phyloP scores from a whole-genome alignment of 768 basidiomycete species.

The Podaxis sp. region DNA sequence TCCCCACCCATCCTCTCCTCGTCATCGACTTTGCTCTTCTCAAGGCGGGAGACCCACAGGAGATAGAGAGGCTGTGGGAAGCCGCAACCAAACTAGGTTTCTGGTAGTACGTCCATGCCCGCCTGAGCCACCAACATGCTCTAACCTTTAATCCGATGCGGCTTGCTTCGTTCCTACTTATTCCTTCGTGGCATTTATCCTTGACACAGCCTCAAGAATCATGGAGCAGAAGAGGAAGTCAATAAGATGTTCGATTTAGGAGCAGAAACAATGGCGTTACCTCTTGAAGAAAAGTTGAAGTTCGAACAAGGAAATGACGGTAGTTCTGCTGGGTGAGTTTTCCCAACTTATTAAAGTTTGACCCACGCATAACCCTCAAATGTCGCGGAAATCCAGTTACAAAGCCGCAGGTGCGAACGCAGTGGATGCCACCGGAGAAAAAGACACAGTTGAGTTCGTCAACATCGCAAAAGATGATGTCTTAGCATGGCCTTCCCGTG shows the following conservation, averaged over 20 bases:
- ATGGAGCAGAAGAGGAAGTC: constrained; percentile 48
- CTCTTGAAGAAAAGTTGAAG: constrained; percentile 55
- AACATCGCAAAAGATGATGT: constrained; percentile 72
- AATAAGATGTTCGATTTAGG: constrained; percentile 57
- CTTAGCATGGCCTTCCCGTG: constrained; percentile 53
- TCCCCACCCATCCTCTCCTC: constrained; percentile 54
- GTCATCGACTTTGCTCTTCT: constrained; percentile 56
- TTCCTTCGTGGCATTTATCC: neutral
- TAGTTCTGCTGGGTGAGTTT: constrained; percentile 36
- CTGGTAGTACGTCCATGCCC: constrained; percentile 55
- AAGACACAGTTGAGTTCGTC: constrained; percentile 62
- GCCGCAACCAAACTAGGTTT: constrained; percentile 62
- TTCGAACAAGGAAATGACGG: constrained; percentile 57
- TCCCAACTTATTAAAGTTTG: neutral
- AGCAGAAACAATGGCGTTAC: constrained; percentile 51
- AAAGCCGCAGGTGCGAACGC: constrained; percentile 65
- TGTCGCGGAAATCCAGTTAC: constrained; percentile 38
- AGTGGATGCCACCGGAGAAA: constrained; percentile 56
- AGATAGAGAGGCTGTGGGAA: constrained; percentile 53
- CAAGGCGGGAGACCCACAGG: constrained; percentile 36
- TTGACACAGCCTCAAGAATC: constrained; percentile 49
- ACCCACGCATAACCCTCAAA: neutral
- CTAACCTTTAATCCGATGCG: neutral
- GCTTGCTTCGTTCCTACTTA: no score
- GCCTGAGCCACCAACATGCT: neutral